Base-by-base conservation (phyloP, 768 basidiomycete genomes). In the Amanita rubescens region DNA sequence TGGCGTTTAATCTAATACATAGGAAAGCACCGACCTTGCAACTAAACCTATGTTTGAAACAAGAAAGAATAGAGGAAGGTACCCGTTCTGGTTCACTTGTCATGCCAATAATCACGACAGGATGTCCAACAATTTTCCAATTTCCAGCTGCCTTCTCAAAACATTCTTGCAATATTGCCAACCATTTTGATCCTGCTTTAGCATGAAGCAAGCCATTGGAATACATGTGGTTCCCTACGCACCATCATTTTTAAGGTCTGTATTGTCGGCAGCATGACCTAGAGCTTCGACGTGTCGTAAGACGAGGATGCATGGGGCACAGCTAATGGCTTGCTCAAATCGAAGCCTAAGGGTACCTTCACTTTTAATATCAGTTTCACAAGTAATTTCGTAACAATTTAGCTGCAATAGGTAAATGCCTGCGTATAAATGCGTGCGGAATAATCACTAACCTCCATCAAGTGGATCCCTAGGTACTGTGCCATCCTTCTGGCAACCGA, bases 271-370 rank as follows among this genome's bases (percentile, higher is more conserved):
- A 5, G 79, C 83, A 61, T 86, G 78, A 5, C 77, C 75, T 15
- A 98, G 69, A 5, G 90, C 95, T 57, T 96, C 90, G 11, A 89
- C 66, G 58, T 93, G 84, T 19, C 86, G 76, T 34, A 99, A 67
- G 1, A 96, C 68, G 17, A 98, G 69, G 37, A 98, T 71, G 62
- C 91, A 96, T 0, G 96, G 96, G 0, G 90, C 81, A 63, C 88
- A 92, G 3, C 76, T 68, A 14, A 76, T 71, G 1, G 91, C 93
- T 66, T 84, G 80, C 49, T 91, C 90, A 57, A 96, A 81, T 12
- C 81, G 78, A 3, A 84, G 82, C 32, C 77, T 76, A 0, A 98
- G 70, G 2, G 75, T 77, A 1, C 79, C 89, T 61, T 90, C 87
- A 0, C 90, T 90, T 59, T 86, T 85, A 2, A 72, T 70, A 41